phyloP scores from a whole-genome alignment of 140 eudicot species.

The Anethum foeniculum region DNA sequence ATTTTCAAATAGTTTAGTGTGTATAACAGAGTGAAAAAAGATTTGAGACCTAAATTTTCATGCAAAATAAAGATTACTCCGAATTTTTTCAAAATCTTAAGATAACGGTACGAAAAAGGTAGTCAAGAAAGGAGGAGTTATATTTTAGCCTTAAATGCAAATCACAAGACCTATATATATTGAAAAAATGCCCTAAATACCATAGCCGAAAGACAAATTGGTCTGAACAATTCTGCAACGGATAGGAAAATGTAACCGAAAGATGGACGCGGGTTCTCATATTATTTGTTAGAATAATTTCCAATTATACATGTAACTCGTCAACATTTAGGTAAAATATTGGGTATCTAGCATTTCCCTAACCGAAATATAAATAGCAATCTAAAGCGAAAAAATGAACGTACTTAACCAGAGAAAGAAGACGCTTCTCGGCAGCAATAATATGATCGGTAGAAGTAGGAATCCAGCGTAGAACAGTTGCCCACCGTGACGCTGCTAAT shows the following conservation, averaged over 20 bases:
- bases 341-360: too few relatives aligned
- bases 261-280: too few relatives aligned
- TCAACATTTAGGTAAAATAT: too few relatives aligned
- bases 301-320: too few relatives aligned
- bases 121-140: background rate
- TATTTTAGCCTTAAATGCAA: background rate
- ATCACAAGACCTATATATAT: background rate
- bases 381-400: background rate
- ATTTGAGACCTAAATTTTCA: background rate
- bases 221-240: background rate
- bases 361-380: too few relatives aligned
- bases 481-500: constrained; percentile 40
- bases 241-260: too few relatives aligned
- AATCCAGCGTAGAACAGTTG: constrained; percentile 66
- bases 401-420: constrained; percentile 76
- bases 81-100: background rate
- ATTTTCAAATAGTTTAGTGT: background rate
- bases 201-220: too few relatives aligned
- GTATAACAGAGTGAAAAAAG: background rate
- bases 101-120: background rate
- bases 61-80: too few relatives aligned
- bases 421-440: constrained; percentile 81
- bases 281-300: too few relatives aligned
- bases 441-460: constrained; percentile 87
- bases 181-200: too few relatives aligned